A percentile compares a stretch with the other conserved stretches of the same genome.
These are phyloP conservation scores for Acanthamoeba royreba DNA, from an alignment of 208 protist species.

Conservation along the genomic window DNA sequence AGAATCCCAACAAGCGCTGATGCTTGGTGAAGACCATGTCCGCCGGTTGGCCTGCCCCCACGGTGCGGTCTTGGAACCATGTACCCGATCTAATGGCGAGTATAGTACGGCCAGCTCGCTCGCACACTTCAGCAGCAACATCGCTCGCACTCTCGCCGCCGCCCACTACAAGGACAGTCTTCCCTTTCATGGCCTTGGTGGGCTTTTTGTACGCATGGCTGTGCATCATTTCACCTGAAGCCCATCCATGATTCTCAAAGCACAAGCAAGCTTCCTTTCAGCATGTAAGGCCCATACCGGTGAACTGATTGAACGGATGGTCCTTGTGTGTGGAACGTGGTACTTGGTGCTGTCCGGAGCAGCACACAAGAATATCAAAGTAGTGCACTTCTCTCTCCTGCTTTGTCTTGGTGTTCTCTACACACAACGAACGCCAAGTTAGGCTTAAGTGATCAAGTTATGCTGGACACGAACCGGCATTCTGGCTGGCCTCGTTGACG, in stretches of 20 bases:
- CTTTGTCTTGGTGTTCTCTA: background rate
- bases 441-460: background rate
- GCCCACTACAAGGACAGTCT: conserved; percentile 35
- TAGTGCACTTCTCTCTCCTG: background rate
- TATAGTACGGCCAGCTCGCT: background rate
- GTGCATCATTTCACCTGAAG: conserved; percentile 6
- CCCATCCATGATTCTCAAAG: background rate
- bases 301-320: background rate
- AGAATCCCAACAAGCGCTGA: conserved; percentile 21
- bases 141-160: conserved; percentile 42
- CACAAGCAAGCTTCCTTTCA: background rate
- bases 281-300: background rate
- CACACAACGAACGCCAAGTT: too few relatives aligned
- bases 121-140: conserved; percentile 19
- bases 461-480: background rate
- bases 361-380: conserved; percentile 10
- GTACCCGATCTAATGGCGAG: conserved; percentile 21
- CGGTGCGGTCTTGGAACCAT: conserved; percentile 37
- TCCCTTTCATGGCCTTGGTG: conserved; percentile 34
- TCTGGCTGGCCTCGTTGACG: background rate
- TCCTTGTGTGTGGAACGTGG: background rate
- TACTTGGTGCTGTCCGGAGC: conserved; percentile 36
- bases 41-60: conserved; percentile 11
- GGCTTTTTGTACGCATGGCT: conserved; percentile 31
- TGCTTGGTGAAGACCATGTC: conserved; percentile 51